Conservation (phyloP, 345 rosid genomes). For the Isatis tinctoria region DNA sequence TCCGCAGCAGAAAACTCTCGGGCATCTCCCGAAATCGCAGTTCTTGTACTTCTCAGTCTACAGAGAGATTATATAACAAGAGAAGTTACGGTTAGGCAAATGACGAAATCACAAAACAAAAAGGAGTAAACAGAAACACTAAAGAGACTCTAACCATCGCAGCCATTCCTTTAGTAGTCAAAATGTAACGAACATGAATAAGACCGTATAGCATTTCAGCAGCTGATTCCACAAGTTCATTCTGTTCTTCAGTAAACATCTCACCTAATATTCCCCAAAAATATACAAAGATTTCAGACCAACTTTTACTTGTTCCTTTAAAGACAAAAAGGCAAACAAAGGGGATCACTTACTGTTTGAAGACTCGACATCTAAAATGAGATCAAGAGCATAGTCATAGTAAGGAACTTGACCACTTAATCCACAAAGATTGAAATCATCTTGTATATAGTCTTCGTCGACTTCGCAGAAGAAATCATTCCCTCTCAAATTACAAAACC, state of each 20-base stretch:
- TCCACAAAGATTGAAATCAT: constrained; percentile 98
- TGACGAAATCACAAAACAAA: neutral
- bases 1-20: constrained; percentile 92
- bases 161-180: constrained; percentile 92
- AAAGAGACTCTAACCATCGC: constrained; percentile 56
- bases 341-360: constrained; percentile 65
- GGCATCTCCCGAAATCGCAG: constrained; percentile 96
- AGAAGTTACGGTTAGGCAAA: constrained; percentile 1
- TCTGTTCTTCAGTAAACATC: constrained; percentile 95
- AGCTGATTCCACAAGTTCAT: constrained; percentile 95
- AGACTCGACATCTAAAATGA: constrained; percentile 86
- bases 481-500: constrained; percentile 97
- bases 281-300: neutral
- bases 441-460: constrained; percentile 96
- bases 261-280: constrained; percentile 53
- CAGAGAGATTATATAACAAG: neutral
- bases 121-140: neutral
- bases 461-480: constrained; percentile 98
- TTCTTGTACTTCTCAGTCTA: constrained; percentile 93
- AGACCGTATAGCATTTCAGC: constrained; percentile 97
- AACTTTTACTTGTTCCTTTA: neutral
- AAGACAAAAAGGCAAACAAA: neutral
- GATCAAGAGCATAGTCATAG: constrained; percentile 83
- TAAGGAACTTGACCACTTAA: constrained; percentile 97
- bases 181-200: constrained; percentile 84